Evolutionary conservation across 202 grass and related monocot genomes (phyloP), one percentile per base, ranked within the genome.

Genomic region (Cymbopogon flexuosus): DNA sequence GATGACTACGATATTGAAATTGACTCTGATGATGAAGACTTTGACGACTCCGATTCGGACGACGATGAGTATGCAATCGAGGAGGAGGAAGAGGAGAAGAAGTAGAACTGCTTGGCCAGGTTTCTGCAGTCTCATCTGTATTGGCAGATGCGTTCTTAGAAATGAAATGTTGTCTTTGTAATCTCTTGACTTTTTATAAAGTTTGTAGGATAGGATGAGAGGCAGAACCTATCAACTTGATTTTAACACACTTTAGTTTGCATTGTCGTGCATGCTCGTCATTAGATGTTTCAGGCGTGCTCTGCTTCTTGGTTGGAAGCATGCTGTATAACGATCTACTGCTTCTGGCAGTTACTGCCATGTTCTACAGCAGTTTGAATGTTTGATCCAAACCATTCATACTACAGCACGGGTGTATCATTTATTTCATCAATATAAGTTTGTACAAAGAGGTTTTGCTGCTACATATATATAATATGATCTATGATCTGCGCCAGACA

Each of bases 371-470:
- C 49, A 52, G 18, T 52, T 52, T 52, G 49, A 8, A 52, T 52
- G 16, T 52, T 52, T 16, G 27, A 67, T 37, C 43, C 30, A 27
- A 27, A 27, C 27, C 27, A 54, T 65, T 8, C 37, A 34, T 58
- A 72, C 9, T 43, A 27, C 42, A 76, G 51, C 40, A 79, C 35
- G 23, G 33, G 15, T 5, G 39, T 33, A 49, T 2, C 1, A 41
- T 75, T 85, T 86, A 72, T 81, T 82, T 66, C 72, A 45, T 62
- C 54, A 22, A 27, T 80, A 81, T 65, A 22, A 71, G 15, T 6
- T 2, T 81, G 40, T 81, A 65, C 64, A 68, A 27, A 34, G 36
- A n/a, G 8, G 1, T 27, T 15, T 35, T 52, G 58, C 58, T 65
- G 35, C 35, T 36, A 36, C 35, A 36, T 36, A 36, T 6, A 36